phyloP scores from a whole-genome alignment of 208 protist species.

The Trypanosoma scelopori region DNA sequence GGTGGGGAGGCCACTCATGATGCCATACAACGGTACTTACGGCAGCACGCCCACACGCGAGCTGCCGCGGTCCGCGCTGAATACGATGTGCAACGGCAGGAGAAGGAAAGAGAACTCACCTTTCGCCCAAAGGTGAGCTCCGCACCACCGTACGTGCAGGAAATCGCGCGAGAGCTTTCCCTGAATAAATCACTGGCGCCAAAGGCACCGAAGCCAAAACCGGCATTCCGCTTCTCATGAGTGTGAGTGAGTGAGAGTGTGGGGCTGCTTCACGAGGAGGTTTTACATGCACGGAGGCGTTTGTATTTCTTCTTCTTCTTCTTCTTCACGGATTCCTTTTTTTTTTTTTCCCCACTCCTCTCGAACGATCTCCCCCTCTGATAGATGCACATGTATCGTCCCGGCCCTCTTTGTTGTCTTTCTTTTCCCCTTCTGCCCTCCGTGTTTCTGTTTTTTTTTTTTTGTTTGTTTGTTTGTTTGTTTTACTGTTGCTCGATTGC shows the following conservation, averaged over 20 bases:
- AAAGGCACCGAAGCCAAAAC: slow-evolving; percentile 1
- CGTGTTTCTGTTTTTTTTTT: too few relatives aligned
- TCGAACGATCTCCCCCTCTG: too few relatives aligned
- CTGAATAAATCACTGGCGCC: slow-evolving; percentile 12
- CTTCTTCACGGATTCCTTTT: neutral
- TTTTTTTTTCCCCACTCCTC: slow-evolving; percentile 19
- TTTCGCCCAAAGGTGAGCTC: slow-evolving; percentile 24
- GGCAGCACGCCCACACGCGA: slow-evolving; percentile 4
- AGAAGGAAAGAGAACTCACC: slow-evolving; percentile 17
- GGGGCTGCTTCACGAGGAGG: too few relatives aligned
- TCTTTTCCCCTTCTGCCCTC: too few relatives aligned
- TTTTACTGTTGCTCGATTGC: too few relatives aligned
- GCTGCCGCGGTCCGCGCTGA: neutral
- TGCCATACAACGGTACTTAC: slow-evolving; percentile 5
- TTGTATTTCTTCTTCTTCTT: slow-evolving; percentile 23
- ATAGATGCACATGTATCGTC: too few relatives aligned
- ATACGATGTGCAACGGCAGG: neutral
- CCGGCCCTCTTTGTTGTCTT: too few relatives aligned
- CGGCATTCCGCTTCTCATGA: slow-evolving; percentile 12
- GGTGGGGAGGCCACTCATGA: slow-evolving; percentile 5
- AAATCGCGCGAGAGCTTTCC: slow-evolving; percentile 24
- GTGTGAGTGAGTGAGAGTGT: too few relatives aligned
- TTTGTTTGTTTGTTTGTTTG: too few relatives aligned
- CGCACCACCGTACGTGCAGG: slow-evolving; percentile 22
- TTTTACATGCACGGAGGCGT: slow-evolving; percentile 16